phyloP scores from a whole-genome alignment of 345 rosid species.

The Citrus cavaleriei region DNA sequence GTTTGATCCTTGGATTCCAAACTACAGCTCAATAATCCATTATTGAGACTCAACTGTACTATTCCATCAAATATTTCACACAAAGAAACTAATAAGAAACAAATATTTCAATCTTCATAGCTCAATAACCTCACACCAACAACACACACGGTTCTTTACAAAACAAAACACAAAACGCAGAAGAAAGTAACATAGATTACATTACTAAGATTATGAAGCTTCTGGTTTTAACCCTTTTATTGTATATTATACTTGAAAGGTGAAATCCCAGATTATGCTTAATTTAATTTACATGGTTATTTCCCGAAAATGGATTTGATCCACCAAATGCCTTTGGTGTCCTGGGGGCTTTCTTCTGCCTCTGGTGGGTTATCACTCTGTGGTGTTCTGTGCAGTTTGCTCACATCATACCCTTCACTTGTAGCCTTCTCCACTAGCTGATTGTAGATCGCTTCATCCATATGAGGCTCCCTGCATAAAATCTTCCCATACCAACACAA shows the following conservation, averaged over 20 bases:
- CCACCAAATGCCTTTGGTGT: conserved; percentile 88
- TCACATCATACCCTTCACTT: conserved; percentile 62
- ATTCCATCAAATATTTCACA: background rate
- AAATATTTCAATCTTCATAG: background rate
- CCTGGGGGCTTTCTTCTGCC: conserved; percentile 42
- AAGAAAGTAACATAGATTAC: background rate
- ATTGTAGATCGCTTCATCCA: conserved; percentile 63
- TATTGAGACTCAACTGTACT: background rate
- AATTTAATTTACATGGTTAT: conserved; percentile 2
- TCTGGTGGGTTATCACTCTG: conserved; percentile 67
- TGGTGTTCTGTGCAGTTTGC: conserved; percentile 74
- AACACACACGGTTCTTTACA: background rate
- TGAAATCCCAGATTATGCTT: background rate
- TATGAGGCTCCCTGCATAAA: conserved; percentile 53
- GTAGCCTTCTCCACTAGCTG: conserved; percentile 56
- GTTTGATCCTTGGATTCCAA: background rate
- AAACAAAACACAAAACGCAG: no score
- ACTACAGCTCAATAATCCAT: background rate
- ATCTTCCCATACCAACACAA: conserved; percentile 36
- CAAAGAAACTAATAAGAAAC: background rate
- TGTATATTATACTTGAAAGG: background rate
- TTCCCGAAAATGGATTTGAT: conserved; percentile 68
- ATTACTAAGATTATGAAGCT: no score
- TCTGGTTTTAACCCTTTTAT: no score
- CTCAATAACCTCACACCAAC: background rate